Percentiles rank a stretch among this genome's conserved stretches.
Evolutionary conservation across 352 stramenopile genomes (phyloP).

Genomic region (Aphanomyces euteiches): DNA sequence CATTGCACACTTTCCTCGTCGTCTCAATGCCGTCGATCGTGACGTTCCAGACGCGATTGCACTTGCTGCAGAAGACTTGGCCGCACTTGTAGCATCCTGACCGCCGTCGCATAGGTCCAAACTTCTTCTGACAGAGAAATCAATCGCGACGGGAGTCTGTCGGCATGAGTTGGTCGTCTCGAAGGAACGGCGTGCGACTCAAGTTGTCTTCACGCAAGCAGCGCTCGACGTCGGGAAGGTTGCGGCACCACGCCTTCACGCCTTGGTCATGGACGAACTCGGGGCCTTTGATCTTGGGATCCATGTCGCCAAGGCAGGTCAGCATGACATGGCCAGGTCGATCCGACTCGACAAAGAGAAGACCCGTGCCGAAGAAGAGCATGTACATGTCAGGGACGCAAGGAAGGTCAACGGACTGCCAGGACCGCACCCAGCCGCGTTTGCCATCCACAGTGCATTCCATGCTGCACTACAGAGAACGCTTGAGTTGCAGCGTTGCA

Average conservation of each 20-base stretch:
- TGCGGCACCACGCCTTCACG: neutral
- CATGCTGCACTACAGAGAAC: neutral
- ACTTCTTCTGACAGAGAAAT: neutral
- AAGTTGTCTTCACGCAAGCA: neutral
- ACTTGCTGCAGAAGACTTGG: conserved; percentile 1
- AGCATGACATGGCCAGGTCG: neutral
- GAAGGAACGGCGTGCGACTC: neutral
- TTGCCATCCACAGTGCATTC: neutral
- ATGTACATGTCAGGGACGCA: conserved; percentile 5
- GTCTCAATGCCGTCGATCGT: too few species aligned
- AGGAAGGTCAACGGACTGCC: neutral
- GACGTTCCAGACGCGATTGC: neutral
- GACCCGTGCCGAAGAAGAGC: neutral
- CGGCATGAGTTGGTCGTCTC: neutral
- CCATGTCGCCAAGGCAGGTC: neutral
- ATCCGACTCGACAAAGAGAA: conserved; percentile 1
- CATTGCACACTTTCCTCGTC: too few species aligned
- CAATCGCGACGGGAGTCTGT: neutral
- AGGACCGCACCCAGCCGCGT: neutral
- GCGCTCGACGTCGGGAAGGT: neutral
- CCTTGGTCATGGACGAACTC: neutral
- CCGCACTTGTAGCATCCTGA: conserved; percentile 1
- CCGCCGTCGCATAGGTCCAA: neutral
- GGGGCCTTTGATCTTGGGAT: neutral
- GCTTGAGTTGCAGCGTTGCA: neutral